These are phyloP conservation scores for Quercus berberidifolia DNA, from an alignment of 306 rosid genomes.

Conservation along the genomic window DNA sequence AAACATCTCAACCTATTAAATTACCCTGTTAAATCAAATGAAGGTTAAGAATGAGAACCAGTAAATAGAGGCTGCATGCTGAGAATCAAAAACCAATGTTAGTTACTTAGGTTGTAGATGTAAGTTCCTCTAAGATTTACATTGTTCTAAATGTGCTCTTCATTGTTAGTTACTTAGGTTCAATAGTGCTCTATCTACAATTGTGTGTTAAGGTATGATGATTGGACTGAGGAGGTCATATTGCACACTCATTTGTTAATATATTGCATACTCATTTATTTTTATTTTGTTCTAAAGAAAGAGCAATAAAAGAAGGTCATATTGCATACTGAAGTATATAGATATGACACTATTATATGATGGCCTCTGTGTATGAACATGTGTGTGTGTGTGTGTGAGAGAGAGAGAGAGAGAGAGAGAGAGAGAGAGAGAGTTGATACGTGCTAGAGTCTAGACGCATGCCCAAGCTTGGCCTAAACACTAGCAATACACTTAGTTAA, in stretches of 20 bases:
- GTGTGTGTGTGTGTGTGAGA: background rate
- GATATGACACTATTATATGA: background rate
- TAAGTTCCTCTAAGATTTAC: background rate
- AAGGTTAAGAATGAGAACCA: too few species aligned
- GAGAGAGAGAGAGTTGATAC: background rate
- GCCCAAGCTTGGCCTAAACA: background rate
- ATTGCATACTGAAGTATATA: background rate
- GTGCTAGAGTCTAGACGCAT: background rate
- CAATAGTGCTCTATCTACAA: background rate
- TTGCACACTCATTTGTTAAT: too few species aligned
- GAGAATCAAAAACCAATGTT: too few species aligned
- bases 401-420: background rate
- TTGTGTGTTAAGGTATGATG: constrained; percentile 3
- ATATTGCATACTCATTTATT: background rate
- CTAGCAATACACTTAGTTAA: too few species aligned
- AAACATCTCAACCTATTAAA: too few species aligned
- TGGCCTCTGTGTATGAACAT: background rate
- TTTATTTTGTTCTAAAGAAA: background rate
- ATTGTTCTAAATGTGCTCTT: background rate
- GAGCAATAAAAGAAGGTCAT: background rate
- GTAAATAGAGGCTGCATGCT: too few species aligned
- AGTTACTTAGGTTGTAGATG: background rate
- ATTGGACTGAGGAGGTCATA: background rate
- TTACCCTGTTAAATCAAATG: too few species aligned
- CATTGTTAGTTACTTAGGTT: background rate